Evolutionary conservation across 2,329 filamentous ascomycete genomes (phyloP), one percentile per base, ranked within the genome.

Genomic region (Trichophyton rubrum): DNA sequence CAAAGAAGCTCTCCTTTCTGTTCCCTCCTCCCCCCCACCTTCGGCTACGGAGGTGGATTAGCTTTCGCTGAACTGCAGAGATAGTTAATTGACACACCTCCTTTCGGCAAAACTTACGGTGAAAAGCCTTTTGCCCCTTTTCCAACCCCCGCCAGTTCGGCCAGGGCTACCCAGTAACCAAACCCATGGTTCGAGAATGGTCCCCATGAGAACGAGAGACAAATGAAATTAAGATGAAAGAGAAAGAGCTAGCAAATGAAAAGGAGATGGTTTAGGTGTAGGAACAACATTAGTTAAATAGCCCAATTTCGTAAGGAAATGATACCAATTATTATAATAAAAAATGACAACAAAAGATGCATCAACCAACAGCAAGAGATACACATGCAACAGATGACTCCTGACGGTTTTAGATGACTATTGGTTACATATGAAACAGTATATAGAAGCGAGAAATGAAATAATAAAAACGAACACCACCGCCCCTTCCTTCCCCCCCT

Each of bases 341-440:
- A 38, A 11, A 38, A 13, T 11, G 13, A 38, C 3, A 38, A 11
- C 33, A 30, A 53, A n/a, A 53, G 1, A 22, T 53, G 9, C 22
- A 2, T 9, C 49, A 8, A n/a, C 49, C 49, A 30, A 27, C 22
- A 33, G 22, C 27, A 53, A 53, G 43, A 20, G 49, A 24, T 33
- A 33, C 13, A 5, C 15, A 53, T 13, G 13, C 27, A 53, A 53
- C 49, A 30, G 15, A 53, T n/a, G 13, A 30, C 49, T 27, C 49
- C 49, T 24, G 49, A 13, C 27, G 17, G 22, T 47, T 53, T 30
- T 27, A 53, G 49, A 30, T 30, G 22, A 15, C 22, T 53, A 53
- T 53, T 53, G 49, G 22, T 53, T 53, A 53, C 49, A 53, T 30
- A 53, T 22, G 49, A 30, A 53, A 53, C 49, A 30, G 49, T 22